These are phyloP conservation scores for Dactylellina parvicollis DNA, from an alignment of 2,329 filamentous ascomycete species.

Conservation along the genomic window DNA sequence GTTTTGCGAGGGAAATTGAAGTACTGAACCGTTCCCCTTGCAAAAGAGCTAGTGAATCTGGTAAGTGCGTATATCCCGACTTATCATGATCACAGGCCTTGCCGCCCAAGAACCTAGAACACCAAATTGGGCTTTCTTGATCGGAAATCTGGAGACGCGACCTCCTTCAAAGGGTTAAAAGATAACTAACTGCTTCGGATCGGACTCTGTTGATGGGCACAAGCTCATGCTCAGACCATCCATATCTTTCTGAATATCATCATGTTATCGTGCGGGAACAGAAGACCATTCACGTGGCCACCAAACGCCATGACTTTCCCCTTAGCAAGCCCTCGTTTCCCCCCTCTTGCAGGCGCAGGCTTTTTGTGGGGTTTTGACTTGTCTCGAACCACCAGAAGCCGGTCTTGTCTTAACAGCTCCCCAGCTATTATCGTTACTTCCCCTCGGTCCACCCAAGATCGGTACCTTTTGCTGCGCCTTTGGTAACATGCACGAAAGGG, in stretches of 20 bases:
- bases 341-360: slow-evolving; percentile 23
- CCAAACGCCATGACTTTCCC: slow-evolving; percentile 39
- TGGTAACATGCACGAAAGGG: slow-evolving; percentile 42
- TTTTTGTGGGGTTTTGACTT: slow-evolving; percentile 28
- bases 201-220: background rate
- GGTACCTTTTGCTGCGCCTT: slow-evolving; percentile 53
- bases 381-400: background rate
- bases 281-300: slow-evolving; percentile 32
- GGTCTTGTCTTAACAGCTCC: background rate
- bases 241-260: slow-evolving; percentile 2
- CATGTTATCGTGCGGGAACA: slow-evolving; percentile 25
- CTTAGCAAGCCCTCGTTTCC: slow-evolving; percentile 13
- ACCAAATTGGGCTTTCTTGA: slow-evolving; percentile 28
- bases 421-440: slow-evolving; percentile 16
- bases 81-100: slow-evolving; percentile 34
- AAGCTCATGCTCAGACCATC: background rate
- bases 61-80: slow-evolving; percentile 44
- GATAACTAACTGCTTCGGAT: slow-evolving; percentile 34
- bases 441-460: slow-evolving; percentile 46
- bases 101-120: background rate
- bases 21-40: background rate
- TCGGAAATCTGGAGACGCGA: slow-evolving; percentile 23
- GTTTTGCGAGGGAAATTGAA: background rate
- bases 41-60: slow-evolving; percentile 21
- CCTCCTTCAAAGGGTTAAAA: slow-evolving; percentile 22